phyloP scores from a whole-genome alignment of 768 basidiomycete species.

The Boletus eberwhitei region DNA sequence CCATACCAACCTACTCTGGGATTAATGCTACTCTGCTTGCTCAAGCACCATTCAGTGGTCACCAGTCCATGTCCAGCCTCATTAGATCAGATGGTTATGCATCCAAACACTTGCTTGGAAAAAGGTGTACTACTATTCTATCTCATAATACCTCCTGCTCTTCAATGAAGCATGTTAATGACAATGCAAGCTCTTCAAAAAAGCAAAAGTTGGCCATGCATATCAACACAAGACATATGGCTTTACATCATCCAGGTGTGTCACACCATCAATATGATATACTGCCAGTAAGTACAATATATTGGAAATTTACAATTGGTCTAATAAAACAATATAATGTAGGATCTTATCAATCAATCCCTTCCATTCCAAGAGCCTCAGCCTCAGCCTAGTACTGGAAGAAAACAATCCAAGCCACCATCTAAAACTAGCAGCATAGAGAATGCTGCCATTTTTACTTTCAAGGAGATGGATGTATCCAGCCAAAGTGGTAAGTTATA shows the following conservation, averaged over 20 bases:
- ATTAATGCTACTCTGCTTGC: background rate
- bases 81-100: background rate
- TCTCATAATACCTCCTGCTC: background rate
- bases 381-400: background rate
- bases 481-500: background rate
- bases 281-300: background rate
- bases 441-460: background rate
- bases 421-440: background rate
- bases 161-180: background rate
- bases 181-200: background rate
- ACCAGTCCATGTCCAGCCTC: background rate
- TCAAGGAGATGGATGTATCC: background rate
- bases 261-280: background rate
- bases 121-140: background rate
- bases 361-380: background rate
- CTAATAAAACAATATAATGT: background rate
- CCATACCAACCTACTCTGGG: background rate
- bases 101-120: background rate
- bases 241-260: background rate
- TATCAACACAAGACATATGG: slow-evolving; percentile 21
- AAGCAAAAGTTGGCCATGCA: slow-evolving; percentile 11
- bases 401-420: background rate
- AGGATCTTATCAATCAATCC: background rate
- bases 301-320: rapidly evolving
- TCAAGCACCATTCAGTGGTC: background rate